Evolutionary conservation across 2,329 filamentous ascomycete genomes (phyloP).

Genomic region (Pseudovirgaria hyperparasitica): DNA sequence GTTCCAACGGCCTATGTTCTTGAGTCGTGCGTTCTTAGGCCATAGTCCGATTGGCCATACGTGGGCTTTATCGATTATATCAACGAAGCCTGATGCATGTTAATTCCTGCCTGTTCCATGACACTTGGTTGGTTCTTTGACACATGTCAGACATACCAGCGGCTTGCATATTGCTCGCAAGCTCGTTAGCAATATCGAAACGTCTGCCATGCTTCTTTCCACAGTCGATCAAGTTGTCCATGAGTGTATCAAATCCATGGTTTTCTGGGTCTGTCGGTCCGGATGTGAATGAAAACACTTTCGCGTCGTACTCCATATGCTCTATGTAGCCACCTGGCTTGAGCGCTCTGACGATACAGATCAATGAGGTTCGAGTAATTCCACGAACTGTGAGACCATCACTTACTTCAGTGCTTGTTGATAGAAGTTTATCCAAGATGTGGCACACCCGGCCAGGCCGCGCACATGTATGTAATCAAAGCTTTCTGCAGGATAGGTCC

Average conservation of each 20-base stretch:
- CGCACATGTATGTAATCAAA: constrained; percentile 29
- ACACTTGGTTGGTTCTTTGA: constrained; percentile 1
- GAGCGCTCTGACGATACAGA: constrained; percentile 14
- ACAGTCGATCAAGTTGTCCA: constrained; percentile 8
- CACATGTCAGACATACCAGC: constrained; percentile 6
- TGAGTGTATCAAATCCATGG: constrained; percentile 10
- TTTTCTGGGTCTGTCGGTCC: constrained; percentile 8
- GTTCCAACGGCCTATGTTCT: constrained; percentile 23
- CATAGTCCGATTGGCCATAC: constrained; percentile 22
- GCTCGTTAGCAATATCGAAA: constrained; percentile 12
- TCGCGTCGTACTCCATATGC: constrained; percentile 26
- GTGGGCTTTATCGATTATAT: constrained; percentile 14
- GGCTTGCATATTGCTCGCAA: constrained; percentile 8
- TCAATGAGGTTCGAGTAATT: background rate
- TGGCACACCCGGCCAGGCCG: constrained; percentile 27
- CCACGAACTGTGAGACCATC: background rate
- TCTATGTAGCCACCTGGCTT: constrained; percentile 31
- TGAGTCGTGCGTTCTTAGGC: constrained; percentile 18
- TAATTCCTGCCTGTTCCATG: background rate
- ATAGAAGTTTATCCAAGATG: constrained; percentile 28
- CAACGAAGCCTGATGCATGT: constrained; percentile 13
- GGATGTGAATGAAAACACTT: constrained; percentile 11
- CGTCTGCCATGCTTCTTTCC: constrained; percentile 13
- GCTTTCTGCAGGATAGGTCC: constrained; percentile 24
- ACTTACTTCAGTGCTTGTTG: constrained; percentile 18